Base-by-base conservation (phyloP, 2,329 filamentous ascomycete genomes). In the Botryotinia calthae region DNA sequence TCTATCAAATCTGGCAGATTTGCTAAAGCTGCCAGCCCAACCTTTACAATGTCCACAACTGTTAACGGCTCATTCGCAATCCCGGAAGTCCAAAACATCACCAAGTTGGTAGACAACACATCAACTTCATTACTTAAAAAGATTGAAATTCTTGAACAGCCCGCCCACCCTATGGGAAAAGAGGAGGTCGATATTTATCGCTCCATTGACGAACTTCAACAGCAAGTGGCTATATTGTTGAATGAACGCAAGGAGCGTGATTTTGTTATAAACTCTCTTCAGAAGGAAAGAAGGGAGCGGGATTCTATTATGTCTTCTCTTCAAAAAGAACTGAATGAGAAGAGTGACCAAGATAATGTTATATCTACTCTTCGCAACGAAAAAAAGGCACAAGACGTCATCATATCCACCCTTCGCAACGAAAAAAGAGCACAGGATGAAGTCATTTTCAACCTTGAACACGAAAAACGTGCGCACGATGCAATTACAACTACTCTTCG, bases 1-100 rank as follows among this genome's bases (percentile, higher is more conserved):
- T 67, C 65, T 9, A 31, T 56, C 34, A 51, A 48, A 28, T 67
- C 65, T 31, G 65, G 25, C 48, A 67, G 54, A 42, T 37, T 42
- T 40, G 34, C 65, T 22, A 67, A 67, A 56, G 65, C 65, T 42
- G 48, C 65, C 28, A 67, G 65, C 48, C 65, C 65, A 31, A 67
- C 65, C 8, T 67, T 67, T n/a, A 67, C 65, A 54, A 67, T 67
- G 65, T 67, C 65, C n/a, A 67, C 65, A 9, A 67, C 65, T 25
- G 65, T 56, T 16, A 67, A 67, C 6, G 48, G 48, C 40, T 67
- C 65, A 67, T 67, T 67, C 18, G 48, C 65, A 28, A 54, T 67
- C 18, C 65, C 65, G 4, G 65, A 67, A 56, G 65, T 67, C 18
- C 65, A 56, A 28, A 67, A 67, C 18, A 67, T 67, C 22, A 67